phyloP scores from a whole-genome alignment of 805 yeast genomes.

The Spathaspora hagerdaliae region DNA sequence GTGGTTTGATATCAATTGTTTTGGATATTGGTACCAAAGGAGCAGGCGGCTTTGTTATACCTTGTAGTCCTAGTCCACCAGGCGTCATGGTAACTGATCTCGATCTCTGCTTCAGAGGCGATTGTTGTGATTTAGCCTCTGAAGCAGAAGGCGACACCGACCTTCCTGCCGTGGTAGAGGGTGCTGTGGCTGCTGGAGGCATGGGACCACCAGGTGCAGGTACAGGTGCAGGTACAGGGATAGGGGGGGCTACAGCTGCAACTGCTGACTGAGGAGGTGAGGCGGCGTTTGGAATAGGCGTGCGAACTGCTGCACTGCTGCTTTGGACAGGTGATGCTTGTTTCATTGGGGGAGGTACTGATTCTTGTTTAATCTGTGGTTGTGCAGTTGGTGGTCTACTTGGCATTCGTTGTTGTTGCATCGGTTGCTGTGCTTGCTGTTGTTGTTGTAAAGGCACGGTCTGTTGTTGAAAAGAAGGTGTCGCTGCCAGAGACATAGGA shows the following conservation, averaged over 20 bases:
- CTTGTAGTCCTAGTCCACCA: constrained; percentile 22
- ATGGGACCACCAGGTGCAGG: neutral
- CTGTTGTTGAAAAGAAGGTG: constrained; percentile 2
- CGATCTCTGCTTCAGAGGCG: constrained; percentile 1
- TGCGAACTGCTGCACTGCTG: neutral
- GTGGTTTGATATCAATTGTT: constrained; percentile 60
- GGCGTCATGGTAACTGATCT: constrained; percentile 3
- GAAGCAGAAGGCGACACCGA: neutral
- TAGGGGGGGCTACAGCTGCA: neutral
- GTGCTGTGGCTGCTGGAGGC: neutral
- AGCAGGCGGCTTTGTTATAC: constrained; percentile 47
- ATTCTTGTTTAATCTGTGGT: neutral
- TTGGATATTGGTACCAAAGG: constrained; percentile 73
- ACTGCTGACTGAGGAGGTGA: neutral
- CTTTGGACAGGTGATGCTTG: neutral
- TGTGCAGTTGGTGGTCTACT: neutral
- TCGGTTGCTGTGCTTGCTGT: neutral
- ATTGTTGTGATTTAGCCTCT: constrained; percentile 2
- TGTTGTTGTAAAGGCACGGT: neutral
- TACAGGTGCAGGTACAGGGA: neutral
- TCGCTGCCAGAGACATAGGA: neutral
- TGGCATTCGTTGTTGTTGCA: constrained; percentile 1
- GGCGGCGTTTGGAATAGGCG: neutral
- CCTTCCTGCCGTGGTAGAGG: neutral
- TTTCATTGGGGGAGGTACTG: neutral